phyloP scores from a whole-genome alignment of 768 basidiomycete species.

The Pleurotus pulmonarius region DNA sequence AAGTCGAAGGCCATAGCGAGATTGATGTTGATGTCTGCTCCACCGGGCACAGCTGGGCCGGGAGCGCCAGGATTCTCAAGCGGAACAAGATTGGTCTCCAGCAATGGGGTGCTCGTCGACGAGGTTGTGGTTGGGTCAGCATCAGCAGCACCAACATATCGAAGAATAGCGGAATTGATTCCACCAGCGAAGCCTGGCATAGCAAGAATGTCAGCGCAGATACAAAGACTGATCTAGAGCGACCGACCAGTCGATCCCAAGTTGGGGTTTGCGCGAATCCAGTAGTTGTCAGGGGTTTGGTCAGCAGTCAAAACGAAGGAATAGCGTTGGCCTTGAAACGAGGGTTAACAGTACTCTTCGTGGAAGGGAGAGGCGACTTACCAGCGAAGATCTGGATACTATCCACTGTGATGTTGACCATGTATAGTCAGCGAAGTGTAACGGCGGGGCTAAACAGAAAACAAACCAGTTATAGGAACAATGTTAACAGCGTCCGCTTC shows the following conservation, averaged over 20 bases:
- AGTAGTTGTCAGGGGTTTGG: slow-evolving; percentile 37
- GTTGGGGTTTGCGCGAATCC: slow-evolving; percentile 30
- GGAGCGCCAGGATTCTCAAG: slow-evolving; percentile 25
- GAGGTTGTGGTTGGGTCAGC: slow-evolving; percentile 30
- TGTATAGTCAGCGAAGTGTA: too few relatives aligned
- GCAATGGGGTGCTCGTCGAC: slow-evolving; percentile 19
- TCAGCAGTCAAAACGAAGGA: slow-evolving; percentile 33
- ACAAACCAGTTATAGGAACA: slow-evolving; percentile 14
- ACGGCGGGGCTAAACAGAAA: too few relatives aligned
- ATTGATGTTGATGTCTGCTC: slow-evolving; percentile 20
- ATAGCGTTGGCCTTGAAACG: slow-evolving; percentile 31
- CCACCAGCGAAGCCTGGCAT: slow-evolving; percentile 28
- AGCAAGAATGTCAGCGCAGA: too few relatives aligned
- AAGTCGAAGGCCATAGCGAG: slow-evolving; percentile 17
- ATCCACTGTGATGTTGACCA: slow-evolving; percentile 25
- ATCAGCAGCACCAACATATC: slow-evolving; percentile 38
- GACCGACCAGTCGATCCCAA: background rate
- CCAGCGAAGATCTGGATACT: slow-evolving; percentile 35
- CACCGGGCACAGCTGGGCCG: slow-evolving; percentile 15
- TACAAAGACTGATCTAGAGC: too few relatives aligned
- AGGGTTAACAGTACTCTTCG: too few relatives aligned
- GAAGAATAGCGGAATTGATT: slow-evolving; percentile 51
- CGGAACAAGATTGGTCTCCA: slow-evolving; percentile 27
- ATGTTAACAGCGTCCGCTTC: slow-evolving; percentile 29
- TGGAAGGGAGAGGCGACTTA: background rate